phyloP scores from a whole-genome alignment of 805 yeast genomes.

The Candida ficus region DNA sequence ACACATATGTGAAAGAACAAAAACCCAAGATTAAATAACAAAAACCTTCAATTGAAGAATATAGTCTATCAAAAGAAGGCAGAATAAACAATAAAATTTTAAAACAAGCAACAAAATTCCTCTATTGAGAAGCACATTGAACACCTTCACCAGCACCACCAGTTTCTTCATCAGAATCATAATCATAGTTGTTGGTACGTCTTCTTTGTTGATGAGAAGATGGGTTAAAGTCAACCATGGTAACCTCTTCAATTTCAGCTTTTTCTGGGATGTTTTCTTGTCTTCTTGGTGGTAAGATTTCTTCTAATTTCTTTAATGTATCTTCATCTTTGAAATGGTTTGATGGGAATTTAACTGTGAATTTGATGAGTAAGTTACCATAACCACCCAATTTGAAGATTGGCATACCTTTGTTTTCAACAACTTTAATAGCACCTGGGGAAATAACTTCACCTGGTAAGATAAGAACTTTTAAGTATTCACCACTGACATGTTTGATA shows the following conservation, averaged over 20 bases:
- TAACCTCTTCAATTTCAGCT: conserved; percentile 78
- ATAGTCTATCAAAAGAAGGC: not conserved
- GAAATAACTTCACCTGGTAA: conserved; percentile 90
- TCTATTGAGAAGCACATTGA: conserved; percentile 90
- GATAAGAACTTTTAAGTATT: conserved; percentile 75
- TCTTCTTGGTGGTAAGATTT: conserved; percentile 71
- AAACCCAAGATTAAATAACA: too few species aligned
- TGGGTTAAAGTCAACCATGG: conserved; percentile 63
- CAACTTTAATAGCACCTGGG: conserved; percentile 76
- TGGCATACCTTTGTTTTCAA: conserved; percentile 98
- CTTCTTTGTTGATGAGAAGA: conserved; percentile 44
- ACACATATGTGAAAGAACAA: too few species aligned
- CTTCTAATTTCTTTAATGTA: conserved; percentile 65
- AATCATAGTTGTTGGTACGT: conserved; percentile 38
- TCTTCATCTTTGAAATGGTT: conserved; percentile 70
- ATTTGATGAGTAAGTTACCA: conserved; percentile 85
- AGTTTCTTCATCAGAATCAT: conserved; percentile 55
- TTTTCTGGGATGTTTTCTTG: conserved; percentile 53
- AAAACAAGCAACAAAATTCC: not conserved
- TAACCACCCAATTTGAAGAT: conserved; percentile 78
- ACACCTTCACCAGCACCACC: conserved; percentile 69
- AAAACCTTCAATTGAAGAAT: not conserved
- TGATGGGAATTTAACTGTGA: conserved; percentile 84
- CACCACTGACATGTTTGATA: conserved; percentile 87
- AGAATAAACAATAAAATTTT: not conserved